These are phyloP conservation scores for Candida schatavii DNA, from an alignment of 805 yeast genomes.

Conservation along the genomic window DNA sequence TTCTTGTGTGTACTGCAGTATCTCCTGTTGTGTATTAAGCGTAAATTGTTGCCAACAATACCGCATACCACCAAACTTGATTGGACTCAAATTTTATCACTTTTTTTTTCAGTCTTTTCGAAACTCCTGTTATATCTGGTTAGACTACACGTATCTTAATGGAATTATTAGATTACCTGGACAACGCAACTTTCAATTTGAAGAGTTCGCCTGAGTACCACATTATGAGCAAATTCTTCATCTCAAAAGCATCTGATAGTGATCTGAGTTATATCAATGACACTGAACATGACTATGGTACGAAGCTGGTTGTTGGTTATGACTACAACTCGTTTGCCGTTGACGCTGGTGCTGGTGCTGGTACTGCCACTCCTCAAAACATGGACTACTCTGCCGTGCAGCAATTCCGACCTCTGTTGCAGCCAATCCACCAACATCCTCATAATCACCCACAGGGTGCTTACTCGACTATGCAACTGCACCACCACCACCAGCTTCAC, in stretches of 20 bases:
- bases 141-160: slow-evolving; percentile 1
- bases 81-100: background rate
- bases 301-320: slow-evolving; percentile 9
- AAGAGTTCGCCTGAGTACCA: slow-evolving; percentile 6
- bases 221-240: slow-evolving; percentile 5
- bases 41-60: background rate
- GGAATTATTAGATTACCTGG: slow-evolving; percentile 8
- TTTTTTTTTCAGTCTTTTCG: background rate
- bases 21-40: too few relatives aligned
- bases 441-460: background rate
- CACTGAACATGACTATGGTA: slow-evolving; percentile 4
- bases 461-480: background rate
- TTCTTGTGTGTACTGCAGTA: too few relatives aligned
- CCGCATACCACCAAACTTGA: background rate
- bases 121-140: background rate
- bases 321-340: slow-evolving; percentile 3
- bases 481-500: background rate
- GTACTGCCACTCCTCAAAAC: background rate
- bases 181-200: slow-evolving; percentile 2
- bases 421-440: background rate
- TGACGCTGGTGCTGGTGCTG: background rate
- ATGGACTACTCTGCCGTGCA: background rate
- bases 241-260: slow-evolving; percentile 4
- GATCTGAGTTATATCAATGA: slow-evolving; percentile 7
- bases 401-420: background rate